Evolutionary conservation across 768 basidiomycete species (phyloP), one percentile per base, ranked within the genome.

Genomic region (Phylloporus arenicola): DNA sequence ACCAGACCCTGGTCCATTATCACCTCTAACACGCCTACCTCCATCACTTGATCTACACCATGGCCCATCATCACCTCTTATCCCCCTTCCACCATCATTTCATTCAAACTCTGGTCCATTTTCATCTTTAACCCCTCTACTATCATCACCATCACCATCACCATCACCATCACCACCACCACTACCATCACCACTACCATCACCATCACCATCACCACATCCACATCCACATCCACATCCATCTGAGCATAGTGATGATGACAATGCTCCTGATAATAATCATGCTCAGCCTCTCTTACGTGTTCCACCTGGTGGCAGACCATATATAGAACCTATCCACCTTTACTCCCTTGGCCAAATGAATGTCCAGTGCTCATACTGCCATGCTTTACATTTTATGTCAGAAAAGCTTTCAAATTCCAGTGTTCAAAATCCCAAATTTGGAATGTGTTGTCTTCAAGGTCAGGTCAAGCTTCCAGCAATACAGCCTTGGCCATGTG

Each of bases 361-460:
- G 52, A 52, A 49, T 1, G 29, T 58, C 5, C 20, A 49, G 3
- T 57, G 56, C 25, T n/a, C 47, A 0, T 16, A 64, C 0, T 64
- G 62, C 10, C 53, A 57, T 57, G 57, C 62, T 7, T 5, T 55
- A 0, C 60, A 64, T 7, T 63, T 64, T 6, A 22, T 37, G 0
- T 30, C 17, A 2, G 57, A 63, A 38, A 61, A 53, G 30, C 49
- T 59, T 0, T 9, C 38, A 0, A 43, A 30, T 0, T 55, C 55
- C 4, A 12, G 11, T 0, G 0, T 42, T 56, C 6, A 0, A 1
- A 34, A 43, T 29, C 39, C 35, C 39, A 0, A 0, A 20, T 71
- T 71, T 61, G 64, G 61, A 0, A 57, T 46, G 1, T 70, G 65
- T 20, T 71, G 69, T 50, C 27, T 64, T 3, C 25, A 61, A 5